Conservation (phyloP, 192 early-diverging fungal genomes). For the Entomortierella beljakovae region DNA sequence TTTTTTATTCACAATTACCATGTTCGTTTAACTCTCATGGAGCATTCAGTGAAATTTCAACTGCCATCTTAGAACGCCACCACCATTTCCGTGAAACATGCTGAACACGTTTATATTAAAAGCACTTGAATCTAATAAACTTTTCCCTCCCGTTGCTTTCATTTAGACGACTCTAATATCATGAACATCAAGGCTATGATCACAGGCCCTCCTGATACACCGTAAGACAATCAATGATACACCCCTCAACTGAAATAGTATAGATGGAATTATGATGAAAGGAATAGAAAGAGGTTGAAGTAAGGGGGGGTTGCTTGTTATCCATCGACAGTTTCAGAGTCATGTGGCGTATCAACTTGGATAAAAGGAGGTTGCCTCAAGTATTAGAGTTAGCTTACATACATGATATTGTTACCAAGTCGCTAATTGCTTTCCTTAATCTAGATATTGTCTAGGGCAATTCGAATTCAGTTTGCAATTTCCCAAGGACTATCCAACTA, state of each 20-base stretch:
- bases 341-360: background rate
- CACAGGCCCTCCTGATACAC: constrained; percentile 67
- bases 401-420: background rate
- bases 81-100: too few relatives aligned
- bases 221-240: constrained; percentile 56
- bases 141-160: too few relatives aligned
- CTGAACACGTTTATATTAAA: too few relatives aligned
- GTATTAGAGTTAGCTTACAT: too few relatives aligned
- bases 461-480: constrained; percentile 63
- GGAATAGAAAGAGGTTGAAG: background rate
- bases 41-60: too few relatives aligned
- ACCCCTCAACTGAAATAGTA: background rate
- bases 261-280: background rate
- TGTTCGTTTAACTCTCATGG: too few relatives aligned
- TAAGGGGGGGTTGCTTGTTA: background rate
- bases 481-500: constrained; percentile 64
- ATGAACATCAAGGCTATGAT: constrained; percentile 73
- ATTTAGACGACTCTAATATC: constrained; percentile 64
- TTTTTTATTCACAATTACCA: constrained; percentile 5
- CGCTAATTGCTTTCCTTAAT: background rate
- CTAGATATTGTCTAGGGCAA: constrained; percentile 58
- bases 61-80: too few relatives aligned
- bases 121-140: too few relatives aligned
- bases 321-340: background rate
- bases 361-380: background rate